Evolutionary conservation across 257 asterid genomes (phyloP), one percentile per base, ranked within the genome.

Genomic region (Petrea volubilis): DNA sequence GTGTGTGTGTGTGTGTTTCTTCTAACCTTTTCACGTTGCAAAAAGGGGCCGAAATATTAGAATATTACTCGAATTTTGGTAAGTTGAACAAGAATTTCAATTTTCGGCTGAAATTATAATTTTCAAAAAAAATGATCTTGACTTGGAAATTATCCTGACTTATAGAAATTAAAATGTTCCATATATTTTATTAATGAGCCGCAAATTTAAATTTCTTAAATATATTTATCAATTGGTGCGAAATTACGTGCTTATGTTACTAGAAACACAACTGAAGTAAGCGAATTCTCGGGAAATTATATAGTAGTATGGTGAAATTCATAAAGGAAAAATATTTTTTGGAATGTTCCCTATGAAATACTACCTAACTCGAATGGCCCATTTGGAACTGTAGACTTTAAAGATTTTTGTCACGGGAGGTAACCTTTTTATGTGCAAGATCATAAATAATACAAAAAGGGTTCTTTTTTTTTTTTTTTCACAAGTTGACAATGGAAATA

Each of bases 31-130:
- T 63, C 41, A 40, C 41, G 25, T 72, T 61, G 25, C 71, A 13
- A 29, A 75, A 69, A 53, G 80, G 68, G 76, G 80, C 80, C 80
- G 80, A 69, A 75, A 75, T 68, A 9, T 75, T 75, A 49, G 80
- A 75, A 75, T 40, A n/a, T 62, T 68, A 34, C 14, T 6, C 41
- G 31, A n/a, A 51, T 67, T 47, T 61, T 43, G 58, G 36, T 9
- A 58, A 43, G 27, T 58, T 53, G 63, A 70, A 63, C 40, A 1
- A 47, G 14, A 68, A 62, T 50, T 38, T 28, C 28, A 29, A 25
- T n/a, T n/a, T n/a, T n/a, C n/a, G n/a, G n/a, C n/a, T n/a, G n/a
- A n/a, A n/a, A n/a, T n/a, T n/a, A n/a, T 25, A 8, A 34, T 21
- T 29, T 66, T 1, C 20, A n/a, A 44, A 46, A 44, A 5, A 43